Evolutionary conservation across 805 yeast species (phyloP), one percentile per base, ranked within the genome.

Genomic region (Jamesozyma spencerorum): DNA sequence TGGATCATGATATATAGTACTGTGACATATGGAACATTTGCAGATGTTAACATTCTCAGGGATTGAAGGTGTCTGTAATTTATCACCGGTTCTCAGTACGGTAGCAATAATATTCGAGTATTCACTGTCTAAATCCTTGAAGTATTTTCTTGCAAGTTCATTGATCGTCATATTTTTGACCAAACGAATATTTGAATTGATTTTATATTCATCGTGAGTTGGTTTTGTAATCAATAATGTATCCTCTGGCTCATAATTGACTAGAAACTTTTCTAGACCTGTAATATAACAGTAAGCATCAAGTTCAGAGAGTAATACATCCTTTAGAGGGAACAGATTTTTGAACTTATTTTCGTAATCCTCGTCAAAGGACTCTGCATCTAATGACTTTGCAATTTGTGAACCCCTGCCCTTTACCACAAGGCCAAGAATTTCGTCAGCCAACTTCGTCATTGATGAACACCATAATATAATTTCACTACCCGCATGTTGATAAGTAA

Each of bases 21-120:
- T 65, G 1, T 71, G 69, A 54, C 95, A 85, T 1, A 85, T 48
- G 12, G 60, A 61, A 58, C 95, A 85, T 5, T 36, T 38, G n/a
- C 33, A 17, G 2, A 10, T 10, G 1, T 49, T 49, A 1, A 53
- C 44, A 10, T 42, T 51, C 17, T 24, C 26, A 14, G 31, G 22
- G 10, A 10, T 22, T 18, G 15, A 55, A 0, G 84, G 85, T 6
- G 68, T 68, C 2, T 70, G 71, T 34, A 88, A 62, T 57, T 90
- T 87, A 36, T 79, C 79, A 4, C 92, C 95, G 0, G 95, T 87
- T 48, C 85, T 80, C 12, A 87, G 87, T 17, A 90, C 97, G 0
- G 97, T 88, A 0, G 96, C 82, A 2, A 88, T 87, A 2, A 90
- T 84, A 42, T 90, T 85, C 0, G 95, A 87, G 55, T 87, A 87